A percentile compares a stretch with the other conserved stretches of the same genome.
phyloP scores from a whole-genome alignment of 441 rosid species.

The Jatropha podagrica region DNA sequence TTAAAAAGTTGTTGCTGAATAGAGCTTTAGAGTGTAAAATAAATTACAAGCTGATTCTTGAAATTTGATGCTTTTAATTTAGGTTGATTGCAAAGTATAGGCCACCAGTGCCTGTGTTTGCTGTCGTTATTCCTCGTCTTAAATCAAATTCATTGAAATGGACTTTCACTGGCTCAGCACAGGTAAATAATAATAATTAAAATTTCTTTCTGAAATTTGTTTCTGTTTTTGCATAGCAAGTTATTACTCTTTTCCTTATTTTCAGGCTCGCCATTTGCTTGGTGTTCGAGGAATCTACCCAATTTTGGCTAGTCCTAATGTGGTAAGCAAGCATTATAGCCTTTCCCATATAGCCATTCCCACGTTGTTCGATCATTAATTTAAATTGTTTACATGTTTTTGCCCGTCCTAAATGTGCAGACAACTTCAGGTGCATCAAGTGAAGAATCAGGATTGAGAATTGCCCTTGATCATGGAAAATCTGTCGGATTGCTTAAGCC shows the following conservation, averaged over 20 bases:
- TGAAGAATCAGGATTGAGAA: constrained; percentile 62
- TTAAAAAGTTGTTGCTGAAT: no score
- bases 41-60: neutral
- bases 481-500: constrained; percentile 59
- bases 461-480: constrained; percentile 81
- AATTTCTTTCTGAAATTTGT: neutral
- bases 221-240: neutral
- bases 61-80: constrained; percentile 5
- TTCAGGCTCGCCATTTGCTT: constrained; percentile 20
- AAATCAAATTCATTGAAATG: constrained; percentile 64
- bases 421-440: constrained; percentile 68
- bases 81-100: constrained; percentile 86
- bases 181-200: neutral
- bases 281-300: constrained; percentile 20
- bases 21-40: neutral
- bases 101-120: constrained; percentile 72
- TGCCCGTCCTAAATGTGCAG: constrained; percentile 23
- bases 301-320: constrained; percentile 36
- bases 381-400: neutral
- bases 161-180: constrained; percentile 54
- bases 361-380: no score
- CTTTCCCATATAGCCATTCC: no score
- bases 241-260: neutral
- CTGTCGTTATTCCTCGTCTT: constrained; percentile 78
- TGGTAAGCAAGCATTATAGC: neutral